Evolutionary conservation across 2,329 filamentous ascomycete genomes (phyloP).

Genomic region (Penicillium sp.): DNA sequence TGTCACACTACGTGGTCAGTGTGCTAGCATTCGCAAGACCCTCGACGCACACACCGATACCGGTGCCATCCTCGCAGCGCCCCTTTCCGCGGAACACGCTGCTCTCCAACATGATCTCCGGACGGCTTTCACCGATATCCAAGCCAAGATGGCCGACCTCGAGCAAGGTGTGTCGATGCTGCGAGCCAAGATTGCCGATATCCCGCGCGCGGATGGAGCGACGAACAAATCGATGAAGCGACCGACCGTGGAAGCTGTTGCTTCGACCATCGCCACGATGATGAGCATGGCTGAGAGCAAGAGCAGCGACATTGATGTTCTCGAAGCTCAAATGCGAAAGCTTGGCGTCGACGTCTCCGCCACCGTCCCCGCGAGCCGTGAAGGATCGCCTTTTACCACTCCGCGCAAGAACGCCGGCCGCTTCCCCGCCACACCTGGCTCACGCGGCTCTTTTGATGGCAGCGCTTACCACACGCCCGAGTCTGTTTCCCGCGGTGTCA

Average conservation of each 20-base stretch:
- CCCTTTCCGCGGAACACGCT: constrained; percentile 79
- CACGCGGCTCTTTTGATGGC: constrained; percentile 35
- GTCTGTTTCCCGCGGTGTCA: constrained; percentile 33
- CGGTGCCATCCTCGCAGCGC: constrained; percentile 64
- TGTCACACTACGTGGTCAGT: constrained; percentile 67
- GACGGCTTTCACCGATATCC: constrained; percentile 68
- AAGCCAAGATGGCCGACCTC: constrained; percentile 69
- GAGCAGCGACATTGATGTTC: constrained; percentile 82
- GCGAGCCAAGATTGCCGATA: constrained; percentile 69
- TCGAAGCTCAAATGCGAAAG: constrained; percentile 82
- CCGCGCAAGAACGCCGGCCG: constrained; percentile 33
- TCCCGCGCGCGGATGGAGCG: constrained; percentile 50
- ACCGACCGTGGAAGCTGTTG: constrained; percentile 87
- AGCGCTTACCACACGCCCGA: constrained; percentile 44
- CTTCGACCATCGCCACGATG: constrained; percentile 89
- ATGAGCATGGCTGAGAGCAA: constrained; percentile 88
- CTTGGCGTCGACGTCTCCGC: constrained; percentile 52
- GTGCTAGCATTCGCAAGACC: constrained; percentile 74
- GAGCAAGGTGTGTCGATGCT: constrained; percentile 79
- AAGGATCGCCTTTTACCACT: constrained; percentile 41
- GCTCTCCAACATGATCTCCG: constrained; percentile 81
- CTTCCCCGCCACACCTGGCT: constrained; percentile 40
- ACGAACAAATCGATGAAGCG: constrained; percentile 43
- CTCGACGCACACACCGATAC: constrained; percentile 68
- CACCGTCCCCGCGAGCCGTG: constrained; percentile 29